A percentile compares a stretch with the other conserved stretches of the same genome.
Evolutionary conservation across 75 land plant species (phyloP).

Genomic region (Pinus tabuliformis): DNA sequence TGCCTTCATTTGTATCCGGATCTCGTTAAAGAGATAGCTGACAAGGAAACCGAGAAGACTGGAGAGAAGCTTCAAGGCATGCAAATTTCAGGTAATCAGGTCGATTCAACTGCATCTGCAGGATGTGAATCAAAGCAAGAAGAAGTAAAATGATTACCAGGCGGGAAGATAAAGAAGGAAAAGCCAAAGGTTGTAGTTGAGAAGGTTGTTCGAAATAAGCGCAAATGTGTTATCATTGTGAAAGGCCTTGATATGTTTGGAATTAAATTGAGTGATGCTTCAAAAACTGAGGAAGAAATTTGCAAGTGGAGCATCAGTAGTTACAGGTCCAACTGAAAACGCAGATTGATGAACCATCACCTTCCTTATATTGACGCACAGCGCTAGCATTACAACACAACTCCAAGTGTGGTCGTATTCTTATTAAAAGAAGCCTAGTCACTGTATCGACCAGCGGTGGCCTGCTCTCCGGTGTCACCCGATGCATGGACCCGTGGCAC

Average conservation of each 20-base stretch:
- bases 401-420: too few relatives aligned
- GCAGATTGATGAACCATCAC: too few relatives aligned
- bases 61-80: conserved; percentile 73
- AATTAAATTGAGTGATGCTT: conserved; percentile 89
- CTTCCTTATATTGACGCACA: too few relatives aligned
- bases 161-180: conserved; percentile 99
- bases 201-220: conserved; percentile 89
- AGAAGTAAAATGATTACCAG: conserved; percentile 97
- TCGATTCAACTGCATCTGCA: conserved; percentile 23
- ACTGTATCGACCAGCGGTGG: too few relatives aligned
- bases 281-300: conserved; percentile 99
- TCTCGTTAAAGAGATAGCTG: conserved; percentile 59
- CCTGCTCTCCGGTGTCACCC: too few relatives aligned
- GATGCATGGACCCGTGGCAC: too few relatives aligned
- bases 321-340: conserved; percentile 41
- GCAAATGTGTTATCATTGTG: conserved; percentile 91
- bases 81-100: conserved; percentile 44
- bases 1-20: conserved; percentile 84
- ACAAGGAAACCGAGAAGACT: conserved; percentile 52
- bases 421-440: too few relatives aligned
- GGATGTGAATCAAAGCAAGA: conserved; percentile 70
- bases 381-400: too few relatives aligned
- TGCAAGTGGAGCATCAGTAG: conserved; percentile 99
- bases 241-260: conserved; percentile 98
- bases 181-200: conserved; percentile 95